Percentiles rank a stretch among this genome's conserved stretches.
These are phyloP conservation scores for Plasmodium coatneyi DNA, from an alignment of 169 alveolate species.

Conservation along the genomic window DNA sequence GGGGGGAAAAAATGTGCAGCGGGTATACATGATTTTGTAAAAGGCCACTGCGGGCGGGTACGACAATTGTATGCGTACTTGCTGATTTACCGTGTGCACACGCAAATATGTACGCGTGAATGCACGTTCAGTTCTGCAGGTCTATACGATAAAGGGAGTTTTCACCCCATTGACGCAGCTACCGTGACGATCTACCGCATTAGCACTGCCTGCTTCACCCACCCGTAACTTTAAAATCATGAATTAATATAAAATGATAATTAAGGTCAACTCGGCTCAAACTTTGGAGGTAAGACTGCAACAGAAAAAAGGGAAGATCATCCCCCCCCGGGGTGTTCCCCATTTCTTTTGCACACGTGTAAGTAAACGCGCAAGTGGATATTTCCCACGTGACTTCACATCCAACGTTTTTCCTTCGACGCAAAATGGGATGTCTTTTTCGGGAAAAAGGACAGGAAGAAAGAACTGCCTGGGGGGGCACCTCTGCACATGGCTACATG, in stretches of 20 bases:
- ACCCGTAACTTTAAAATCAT: slow-evolving; percentile 44
- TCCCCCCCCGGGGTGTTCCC: background rate
- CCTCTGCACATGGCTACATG: background rate
- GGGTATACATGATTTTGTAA: background rate
- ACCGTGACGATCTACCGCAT: background rate
- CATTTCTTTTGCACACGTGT: background rate
- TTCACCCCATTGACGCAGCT: background rate
- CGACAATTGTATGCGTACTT: background rate
- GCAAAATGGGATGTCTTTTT: background rate
- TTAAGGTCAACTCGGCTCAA: slow-evolving; percentile 70
- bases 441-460: background rate
- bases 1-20: background rate
- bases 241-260: slow-evolving; percentile 73
- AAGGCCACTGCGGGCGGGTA: background rate
- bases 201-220: background rate
- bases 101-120: slow-evolving; percentile 4
- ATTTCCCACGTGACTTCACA: background rate
- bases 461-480: background rate
- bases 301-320: background rate
- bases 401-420: background rate
- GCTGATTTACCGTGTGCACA: background rate
- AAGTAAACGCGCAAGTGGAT: background rate
- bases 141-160: background rate
- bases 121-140: background rate
- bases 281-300: slow-evolving; percentile 53